Evolutionary conservation across 805 yeast species (phyloP).

Genomic region (Saccharomyces paradoxus): DNA sequence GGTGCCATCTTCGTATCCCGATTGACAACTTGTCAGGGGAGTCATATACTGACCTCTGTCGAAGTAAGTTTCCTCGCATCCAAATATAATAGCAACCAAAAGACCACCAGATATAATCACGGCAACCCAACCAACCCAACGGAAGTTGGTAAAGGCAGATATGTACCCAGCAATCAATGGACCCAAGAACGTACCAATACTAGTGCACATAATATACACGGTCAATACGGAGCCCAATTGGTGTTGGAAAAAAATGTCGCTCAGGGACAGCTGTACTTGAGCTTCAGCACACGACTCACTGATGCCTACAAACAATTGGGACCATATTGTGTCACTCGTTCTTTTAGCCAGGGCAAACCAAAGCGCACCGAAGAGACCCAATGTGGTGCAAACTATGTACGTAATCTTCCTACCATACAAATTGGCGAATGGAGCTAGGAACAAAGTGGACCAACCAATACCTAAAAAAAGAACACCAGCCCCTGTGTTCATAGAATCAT

Average conservation of each 20-base stretch:
- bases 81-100: constrained; percentile 45
- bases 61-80: constrained; percentile 65
- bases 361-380: constrained; percentile 56
- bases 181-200: constrained; percentile 71
- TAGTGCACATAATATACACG: constrained; percentile 62
- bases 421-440: constrained; percentile 60
- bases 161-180: constrained; percentile 75
- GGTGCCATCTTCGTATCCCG: constrained; percentile 2
- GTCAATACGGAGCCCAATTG: constrained; percentile 69
- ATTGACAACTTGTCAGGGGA: constrained; percentile 14
- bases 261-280: constrained; percentile 55
- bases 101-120: constrained; percentile 57
- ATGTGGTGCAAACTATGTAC: constrained; percentile 49
- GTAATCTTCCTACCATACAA: constrained; percentile 62
- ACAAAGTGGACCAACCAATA: constrained; percentile 56
- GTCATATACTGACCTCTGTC: constrained; percentile 42
- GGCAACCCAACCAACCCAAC: constrained; percentile 71
- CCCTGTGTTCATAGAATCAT: constrained; percentile 66
- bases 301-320: constrained; percentile 73
- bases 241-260: constrained; percentile 72
- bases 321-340: constrained; percentile 62
- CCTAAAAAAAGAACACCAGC: constrained; percentile 70
- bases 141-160: constrained; percentile 50
- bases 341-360: constrained; percentile 58
- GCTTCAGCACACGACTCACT: constrained; percentile 73